phyloP scores from a whole-genome alignment of 805 yeast genomes.

The Monosporozyma solicola region DNA sequence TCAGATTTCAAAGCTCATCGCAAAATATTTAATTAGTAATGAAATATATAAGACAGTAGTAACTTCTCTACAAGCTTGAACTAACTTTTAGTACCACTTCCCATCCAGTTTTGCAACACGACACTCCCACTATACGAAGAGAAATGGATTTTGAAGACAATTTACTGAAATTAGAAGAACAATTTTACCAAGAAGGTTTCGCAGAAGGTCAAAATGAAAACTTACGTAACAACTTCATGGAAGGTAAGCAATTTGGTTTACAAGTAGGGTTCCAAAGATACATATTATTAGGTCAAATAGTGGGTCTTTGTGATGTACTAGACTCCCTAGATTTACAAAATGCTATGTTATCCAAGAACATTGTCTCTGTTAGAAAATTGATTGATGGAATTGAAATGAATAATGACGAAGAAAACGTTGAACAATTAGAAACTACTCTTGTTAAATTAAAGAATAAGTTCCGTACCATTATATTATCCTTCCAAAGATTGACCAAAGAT shows the following conservation, averaged over 20 bases:
- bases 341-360: conserved; percentile 15
- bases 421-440: conserved; percentile 42
- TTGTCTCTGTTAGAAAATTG: conserved; percentile 18
- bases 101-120: not conserved
- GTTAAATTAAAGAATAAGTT: conserved; percentile 53
- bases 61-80: not conserved
- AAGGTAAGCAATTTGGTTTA: conserved; percentile 79
- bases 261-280: conserved; percentile 71
- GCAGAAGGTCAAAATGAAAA: conserved; percentile 62
- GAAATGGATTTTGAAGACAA: conserved; percentile 31
- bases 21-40: not conserved
- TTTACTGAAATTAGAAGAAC: conserved; percentile 47
- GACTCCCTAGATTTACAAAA: conserved; percentile 17
- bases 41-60: not conserved
- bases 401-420: conserved; percentile 51
- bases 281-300: conserved; percentile 58
- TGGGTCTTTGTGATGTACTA: conserved; percentile 41
- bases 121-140: not conserved
- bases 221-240: conserved; percentile 47
- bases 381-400: conserved; percentile 29
- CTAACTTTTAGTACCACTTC: not conserved
- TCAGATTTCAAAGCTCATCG: not conserved
- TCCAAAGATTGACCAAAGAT: conserved; percentile 15
- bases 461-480: conserved; percentile 38
- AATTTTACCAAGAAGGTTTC: conserved; percentile 59